These are phyloP conservation scores for Phytophthora lateralis DNA, from an alignment of 352 stramenopile species.

Conservation along the genomic window DNA sequence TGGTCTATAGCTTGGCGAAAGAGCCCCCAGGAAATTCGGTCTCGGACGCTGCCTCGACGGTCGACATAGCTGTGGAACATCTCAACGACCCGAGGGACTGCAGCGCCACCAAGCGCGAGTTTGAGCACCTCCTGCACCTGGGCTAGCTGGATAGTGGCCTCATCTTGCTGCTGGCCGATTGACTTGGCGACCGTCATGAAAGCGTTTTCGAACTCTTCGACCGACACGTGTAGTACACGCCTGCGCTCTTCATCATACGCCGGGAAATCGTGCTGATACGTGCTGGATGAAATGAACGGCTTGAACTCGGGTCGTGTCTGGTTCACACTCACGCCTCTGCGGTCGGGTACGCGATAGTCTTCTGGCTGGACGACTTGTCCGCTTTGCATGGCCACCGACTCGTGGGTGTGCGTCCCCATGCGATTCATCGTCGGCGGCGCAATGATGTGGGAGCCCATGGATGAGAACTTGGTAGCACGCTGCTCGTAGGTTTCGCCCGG, in stretches of 20 bases:
- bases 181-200: slow-evolving; percentile 43
- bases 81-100: slow-evolving; percentile 37
- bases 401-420: slow-evolving; percentile 53
- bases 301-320: slow-evolving; percentile 41
- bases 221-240: slow-evolving; percentile 34
- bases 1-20: slow-evolving; percentile 51
- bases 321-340: slow-evolving; percentile 56
- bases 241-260: slow-evolving; percentile 56
- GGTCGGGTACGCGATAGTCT: slow-evolving; percentile 71
- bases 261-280: slow-evolving; percentile 69
- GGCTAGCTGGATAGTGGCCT: slow-evolving; percentile 46
- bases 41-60: slow-evolving; percentile 37
- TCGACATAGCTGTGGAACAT: slow-evolving; percentile 59
- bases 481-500: slow-evolving; percentile 71
- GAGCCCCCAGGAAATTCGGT: slow-evolving; percentile 60
- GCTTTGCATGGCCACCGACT: slow-evolving; percentile 56
- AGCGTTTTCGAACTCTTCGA: slow-evolving; percentile 50
- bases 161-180: slow-evolving; percentile 41
- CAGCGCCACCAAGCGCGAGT: slow-evolving; percentile 41
- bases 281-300: slow-evolving; percentile 66
- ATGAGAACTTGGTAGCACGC: slow-evolving; percentile 78
- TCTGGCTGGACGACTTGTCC: slow-evolving; percentile 48
- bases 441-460: slow-evolving; percentile 76
- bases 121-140: slow-evolving; percentile 57
- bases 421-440: slow-evolving; percentile 61